Evolutionary conservation across 305 asterid genomes (phyloP).

Genomic region (Solanum chacoense): DNA sequence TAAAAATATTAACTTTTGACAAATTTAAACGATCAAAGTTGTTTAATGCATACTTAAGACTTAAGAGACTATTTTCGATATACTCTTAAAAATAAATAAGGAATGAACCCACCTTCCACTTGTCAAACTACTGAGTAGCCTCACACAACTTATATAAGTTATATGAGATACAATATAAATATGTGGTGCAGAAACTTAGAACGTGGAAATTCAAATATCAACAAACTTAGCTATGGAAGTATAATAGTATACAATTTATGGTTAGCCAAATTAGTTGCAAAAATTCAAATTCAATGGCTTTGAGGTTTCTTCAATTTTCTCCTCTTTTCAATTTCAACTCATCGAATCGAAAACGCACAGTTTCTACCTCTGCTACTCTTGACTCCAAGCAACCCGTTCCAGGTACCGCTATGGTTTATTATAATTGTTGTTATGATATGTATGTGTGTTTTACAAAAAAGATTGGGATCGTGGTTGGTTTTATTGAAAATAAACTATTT

Average conservation of each 20-base stretch:
- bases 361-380: constrained; percentile 6
- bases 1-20: neutral
- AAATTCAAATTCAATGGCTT: neutral
- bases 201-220: neutral
- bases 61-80: no score
- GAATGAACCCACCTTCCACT: neutral
- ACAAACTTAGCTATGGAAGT: neutral
- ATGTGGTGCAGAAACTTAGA: neutral
- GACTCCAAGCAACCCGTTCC: constrained; percentile 18
- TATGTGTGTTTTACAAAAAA: no score
- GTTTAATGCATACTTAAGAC: no score
- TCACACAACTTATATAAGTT: neutral
- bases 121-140: neutral
- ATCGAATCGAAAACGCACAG: constrained; percentile 1
- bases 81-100: no score
- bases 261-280: neutral
- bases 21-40: no score
- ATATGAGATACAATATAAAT: neutral
- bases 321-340: neutral
- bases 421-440: no score
- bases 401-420: constrained; percentile 6
- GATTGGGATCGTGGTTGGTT: no score
- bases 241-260: neutral
- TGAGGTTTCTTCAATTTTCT: neutral
- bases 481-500: no score